phyloP scores from a whole-genome alignment of 1,284 basidiomycete species.

The Lentinula novae-zelandiae region DNA sequence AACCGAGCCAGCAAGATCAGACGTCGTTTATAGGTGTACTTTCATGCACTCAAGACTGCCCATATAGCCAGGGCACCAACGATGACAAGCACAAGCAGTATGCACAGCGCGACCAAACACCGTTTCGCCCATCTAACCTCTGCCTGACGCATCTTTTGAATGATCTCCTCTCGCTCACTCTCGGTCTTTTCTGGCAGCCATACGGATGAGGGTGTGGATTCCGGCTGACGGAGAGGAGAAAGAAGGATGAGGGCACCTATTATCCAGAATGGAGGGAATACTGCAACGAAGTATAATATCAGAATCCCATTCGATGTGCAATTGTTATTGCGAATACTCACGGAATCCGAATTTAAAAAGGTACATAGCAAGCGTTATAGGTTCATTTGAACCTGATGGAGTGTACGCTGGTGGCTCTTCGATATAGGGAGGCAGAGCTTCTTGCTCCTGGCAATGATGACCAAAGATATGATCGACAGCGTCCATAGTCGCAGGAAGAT shows the following conservation, averaged over 20 bases:
- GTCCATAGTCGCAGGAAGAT: background rate
- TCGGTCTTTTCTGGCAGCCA: slow-evolving; percentile 37
- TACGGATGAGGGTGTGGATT: slow-evolving; percentile 16
- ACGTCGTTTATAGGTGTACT: background rate
- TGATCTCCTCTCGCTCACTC: slow-evolving; percentile 27
- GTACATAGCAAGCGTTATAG: slow-evolving; percentile 37
- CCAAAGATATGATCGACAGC: background rate
- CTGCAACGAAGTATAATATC: slow-evolving; percentile 22
- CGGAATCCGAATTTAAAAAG: slow-evolving; percentile 41
- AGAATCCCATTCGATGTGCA: background rate
- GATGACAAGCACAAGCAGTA: slow-evolving; percentile 22
- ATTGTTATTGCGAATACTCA: slow-evolving; percentile 21
- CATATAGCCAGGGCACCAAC: slow-evolving; percentile 22
- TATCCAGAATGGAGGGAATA: slow-evolving; percentile 49
- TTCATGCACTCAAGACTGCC: slow-evolving; percentile 12
- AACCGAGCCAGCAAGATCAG: background rate
- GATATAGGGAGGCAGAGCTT: slow-evolving; percentile 14
- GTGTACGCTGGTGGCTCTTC: slow-evolving; percentile 16
- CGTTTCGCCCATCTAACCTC: slow-evolving; percentile 35
- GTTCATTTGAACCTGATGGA: slow-evolving; percentile 23
- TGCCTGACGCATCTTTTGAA: slow-evolving; percentile 27
- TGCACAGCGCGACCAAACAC: slow-evolving; percentile 30
- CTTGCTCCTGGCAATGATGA: background rate
- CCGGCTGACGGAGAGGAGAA: slow-evolving; percentile 34
- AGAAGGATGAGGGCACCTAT: slow-evolving; percentile 42